phyloP scores from a whole-genome alignment of 495 filamentous ascomycete species.

The Neurospora discreta region DNA sequence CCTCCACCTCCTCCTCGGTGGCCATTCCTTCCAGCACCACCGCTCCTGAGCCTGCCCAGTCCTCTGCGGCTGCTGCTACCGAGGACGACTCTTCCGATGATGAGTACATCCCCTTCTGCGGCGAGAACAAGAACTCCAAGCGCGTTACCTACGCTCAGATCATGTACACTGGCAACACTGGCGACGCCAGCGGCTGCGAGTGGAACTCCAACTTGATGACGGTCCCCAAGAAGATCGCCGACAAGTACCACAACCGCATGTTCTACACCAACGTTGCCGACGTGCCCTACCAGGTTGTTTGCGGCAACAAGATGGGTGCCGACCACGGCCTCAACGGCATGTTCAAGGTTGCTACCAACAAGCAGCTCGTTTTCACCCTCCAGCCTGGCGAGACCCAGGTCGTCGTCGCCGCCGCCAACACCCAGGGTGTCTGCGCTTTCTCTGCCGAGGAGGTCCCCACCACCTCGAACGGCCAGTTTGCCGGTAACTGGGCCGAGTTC shows the following conservation, averaged over 20 bases:
- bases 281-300: constrained; percentile 17
- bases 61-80: background rate
- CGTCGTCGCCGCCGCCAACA: constrained; percentile 23
- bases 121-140: constrained; percentile 14
- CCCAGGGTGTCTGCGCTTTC: constrained; percentile 24
- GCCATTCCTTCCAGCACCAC: background rate
- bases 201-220: constrained; percentile 30
- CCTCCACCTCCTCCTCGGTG: background rate
- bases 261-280: constrained; percentile 22
- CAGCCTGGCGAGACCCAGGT: constrained; percentile 23
- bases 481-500: constrained; percentile 27
- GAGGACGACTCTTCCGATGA: background rate
- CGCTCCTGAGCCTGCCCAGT: background rate
- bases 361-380: constrained; percentile 21
- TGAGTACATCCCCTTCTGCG: constrained; percentile 18
- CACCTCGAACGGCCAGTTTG: constrained; percentile 18
- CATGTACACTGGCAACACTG: constrained; percentile 25
- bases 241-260: constrained; percentile 25
- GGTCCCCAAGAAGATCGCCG: constrained; percentile 23
- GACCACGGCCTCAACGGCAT: constrained; percentile 19
- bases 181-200: constrained; percentile 14
- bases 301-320: constrained; percentile 30
- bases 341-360: constrained; percentile 15
- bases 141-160: constrained; percentile 26
- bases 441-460: constrained; percentile 11